A percentile compares a stretch with the other conserved stretches of the same genome.
Evolutionary conservation across 2,329 filamentous ascomycete genomes (phyloP).

Genomic region (Acrocalymma vagum): DNA sequence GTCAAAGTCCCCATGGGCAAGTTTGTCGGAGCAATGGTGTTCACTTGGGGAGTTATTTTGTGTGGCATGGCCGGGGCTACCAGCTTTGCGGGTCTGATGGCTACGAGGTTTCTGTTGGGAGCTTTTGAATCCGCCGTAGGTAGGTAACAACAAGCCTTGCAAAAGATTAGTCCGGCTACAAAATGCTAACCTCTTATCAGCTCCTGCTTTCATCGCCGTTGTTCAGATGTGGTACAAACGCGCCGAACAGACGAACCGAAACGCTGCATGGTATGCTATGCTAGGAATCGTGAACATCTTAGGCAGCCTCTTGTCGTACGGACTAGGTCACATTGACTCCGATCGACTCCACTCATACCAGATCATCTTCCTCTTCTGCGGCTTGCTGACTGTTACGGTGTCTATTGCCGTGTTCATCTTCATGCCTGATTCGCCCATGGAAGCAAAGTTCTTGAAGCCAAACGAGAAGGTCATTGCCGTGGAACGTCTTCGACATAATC

Average conservation of each 20-base stretch:
- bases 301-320: slow-evolving; percentile 66
- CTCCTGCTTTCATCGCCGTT: slow-evolving; percentile 54
- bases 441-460: slow-evolving; percentile 64
- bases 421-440: slow-evolving; percentile 72
- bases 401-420: slow-evolving; percentile 59
- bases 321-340: slow-evolving; percentile 65
- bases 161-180: neutral
- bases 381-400: slow-evolving; percentile 60
- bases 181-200: slow-evolving; percentile 17
- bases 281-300: slow-evolving; percentile 66
- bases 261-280: slow-evolving; percentile 68
- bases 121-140: slow-evolving; percentile 70
- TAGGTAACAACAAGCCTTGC: slow-evolving; percentile 25
- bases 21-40: slow-evolving; percentile 62
- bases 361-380: slow-evolving; percentile 48
- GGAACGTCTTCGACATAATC: slow-evolving; percentile 58
- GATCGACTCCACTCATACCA: slow-evolving; percentile 46
- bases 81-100: slow-evolving; percentile 68
- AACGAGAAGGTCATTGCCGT: slow-evolving; percentile 67
- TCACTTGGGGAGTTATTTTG: slow-evolving; percentile 65
- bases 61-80: slow-evolving; percentile 69
- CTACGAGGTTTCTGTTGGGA: slow-evolving; percentile 71
- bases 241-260: slow-evolving; percentile 65
- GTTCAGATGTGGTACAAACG: slow-evolving; percentile 70
- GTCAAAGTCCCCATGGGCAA: slow-evolving; percentile 70